Evolutionary conservation across 768 basidiomycete species (phyloP).

Genomic region (Coprinellus aureogranulatus): DNA sequence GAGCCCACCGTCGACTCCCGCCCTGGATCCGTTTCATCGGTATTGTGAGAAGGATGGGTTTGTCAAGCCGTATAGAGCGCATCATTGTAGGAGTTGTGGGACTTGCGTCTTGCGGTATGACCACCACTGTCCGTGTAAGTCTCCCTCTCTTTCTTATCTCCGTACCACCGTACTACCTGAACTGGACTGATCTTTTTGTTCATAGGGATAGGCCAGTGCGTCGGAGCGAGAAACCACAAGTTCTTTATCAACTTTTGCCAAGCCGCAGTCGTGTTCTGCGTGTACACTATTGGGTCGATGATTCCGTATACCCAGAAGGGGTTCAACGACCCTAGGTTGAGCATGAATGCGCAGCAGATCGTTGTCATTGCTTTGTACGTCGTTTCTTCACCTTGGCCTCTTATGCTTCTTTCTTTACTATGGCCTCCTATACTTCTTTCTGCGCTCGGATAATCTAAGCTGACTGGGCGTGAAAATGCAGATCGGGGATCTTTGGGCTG

Average conservation of each 20-base stretch:
- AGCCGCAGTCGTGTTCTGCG: constrained; percentile 57
- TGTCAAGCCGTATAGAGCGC: constrained; percentile 70
- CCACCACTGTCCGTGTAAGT: constrained; percentile 86
- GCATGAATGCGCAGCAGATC: constrained; percentile 65
- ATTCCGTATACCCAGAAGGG: constrained; percentile 48
- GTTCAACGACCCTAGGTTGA: constrained; percentile 14
- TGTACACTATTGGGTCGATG: constrained; percentile 63
- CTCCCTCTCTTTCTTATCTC: too few species aligned
- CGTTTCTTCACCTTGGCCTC: constrained; percentile 13
- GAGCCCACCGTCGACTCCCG: constrained; percentile 34
- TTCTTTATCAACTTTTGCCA: constrained; percentile 83
- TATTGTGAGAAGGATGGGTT: constrained; percentile 66
- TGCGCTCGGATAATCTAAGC: too few species aligned
- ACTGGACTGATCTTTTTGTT: too few species aligned
- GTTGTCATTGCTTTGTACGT: constrained; percentile 74
- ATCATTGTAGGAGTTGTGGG: constrained; percentile 83
- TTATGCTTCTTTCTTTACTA: background rate
- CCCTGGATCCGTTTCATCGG: constrained; percentile 60
- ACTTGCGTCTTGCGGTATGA: constrained; percentile 85
- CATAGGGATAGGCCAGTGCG: constrained; percentile 91
- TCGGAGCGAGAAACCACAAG: constrained; percentile 92
- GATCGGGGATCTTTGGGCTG: constrained; percentile 66
- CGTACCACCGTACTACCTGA: too few species aligned
- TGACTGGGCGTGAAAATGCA: too few species aligned
- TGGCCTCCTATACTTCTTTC: too few species aligned